Percentiles rank a stretch among this genome's conserved stretches.
Evolutionary conservation across 2,329 filamentous ascomycete species (phyloP).

Genomic region (Aspergillus neotritici): DNA sequence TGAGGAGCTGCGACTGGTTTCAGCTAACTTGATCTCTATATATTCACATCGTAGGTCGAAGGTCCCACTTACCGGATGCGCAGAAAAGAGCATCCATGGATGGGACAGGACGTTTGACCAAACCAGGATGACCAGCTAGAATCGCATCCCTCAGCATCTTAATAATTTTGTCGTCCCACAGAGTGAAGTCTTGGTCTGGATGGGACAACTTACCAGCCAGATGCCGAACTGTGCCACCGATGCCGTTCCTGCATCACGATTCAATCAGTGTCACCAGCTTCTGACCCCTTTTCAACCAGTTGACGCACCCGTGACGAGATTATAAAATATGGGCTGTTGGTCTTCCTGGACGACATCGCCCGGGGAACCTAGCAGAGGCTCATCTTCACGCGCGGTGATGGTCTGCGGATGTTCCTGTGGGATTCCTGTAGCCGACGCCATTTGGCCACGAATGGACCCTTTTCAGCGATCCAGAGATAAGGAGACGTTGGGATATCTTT

Average conservation of each 20-base stretch:
- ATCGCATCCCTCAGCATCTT: background rate
- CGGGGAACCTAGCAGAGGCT: constrained; percentile 64
- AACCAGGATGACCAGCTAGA: constrained; percentile 62
- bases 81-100: constrained; percentile 74
- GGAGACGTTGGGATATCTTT: background rate
- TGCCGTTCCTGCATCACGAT: constrained; percentile 63
- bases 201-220: constrained; percentile 52
- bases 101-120: constrained; percentile 71
- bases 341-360: constrained; percentile 69
- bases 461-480: too few species aligned
- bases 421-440: constrained; percentile 65
- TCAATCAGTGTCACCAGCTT: too few species aligned
- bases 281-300: background rate
- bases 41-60: constrained; percentile 4
- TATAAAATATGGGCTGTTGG: constrained; percentile 59
- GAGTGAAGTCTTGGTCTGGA: background rate
- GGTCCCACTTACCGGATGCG: constrained; percentile 67
- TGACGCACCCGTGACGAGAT: constrained; percentile 66
- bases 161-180: too few species aligned
- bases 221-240: constrained; percentile 73
- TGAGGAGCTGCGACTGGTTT: constrained; percentile 41
- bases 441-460: constrained; percentile 27
- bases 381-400: constrained; percentile 49
- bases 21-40: background rate
- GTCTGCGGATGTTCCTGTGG: constrained; percentile 48